phyloP scores from a whole-genome alignment of 805 yeast species.

The Ogataea populi-albae region DNA sequence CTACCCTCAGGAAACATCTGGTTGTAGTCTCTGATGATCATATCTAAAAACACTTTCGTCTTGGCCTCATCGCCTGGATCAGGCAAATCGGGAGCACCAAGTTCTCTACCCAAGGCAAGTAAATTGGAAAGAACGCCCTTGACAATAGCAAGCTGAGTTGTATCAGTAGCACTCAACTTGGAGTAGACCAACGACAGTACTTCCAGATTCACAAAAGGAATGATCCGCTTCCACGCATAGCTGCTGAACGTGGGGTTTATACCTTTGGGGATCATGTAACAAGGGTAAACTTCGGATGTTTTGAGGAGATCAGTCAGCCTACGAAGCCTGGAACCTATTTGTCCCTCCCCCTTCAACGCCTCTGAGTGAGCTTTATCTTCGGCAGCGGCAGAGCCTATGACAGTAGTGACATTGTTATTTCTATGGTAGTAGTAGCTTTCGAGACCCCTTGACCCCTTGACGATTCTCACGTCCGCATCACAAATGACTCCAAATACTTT shows the following conservation, averaged over 20 bases:
- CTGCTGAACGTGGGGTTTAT: constrained; percentile 27
- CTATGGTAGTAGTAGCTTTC: constrained; percentile 18
- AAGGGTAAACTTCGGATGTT: constrained; percentile 25
- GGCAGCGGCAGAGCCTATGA: constrained; percentile 23
- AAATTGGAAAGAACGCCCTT: constrained; percentile 25
- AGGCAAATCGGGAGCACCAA: constrained; percentile 29
- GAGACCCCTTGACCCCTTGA: constrained; percentile 3
- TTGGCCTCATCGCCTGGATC: constrained; percentile 14
- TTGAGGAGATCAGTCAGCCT: constrained; percentile 21
- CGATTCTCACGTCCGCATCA: constrained; percentile 24
- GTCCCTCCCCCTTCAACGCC: constrained; percentile 22
- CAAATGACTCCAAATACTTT: constrained; percentile 23
- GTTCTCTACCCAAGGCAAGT: constrained; percentile 18
- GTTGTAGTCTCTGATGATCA: constrained; percentile 22
- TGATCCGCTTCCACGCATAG: constrained; percentile 29
- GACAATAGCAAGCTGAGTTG: constrained; percentile 8
- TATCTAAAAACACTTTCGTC: constrained; percentile 16
- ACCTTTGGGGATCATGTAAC: constrained; percentile 25
- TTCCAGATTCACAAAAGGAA: constrained; percentile 25
- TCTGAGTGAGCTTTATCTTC: constrained; percentile 6
- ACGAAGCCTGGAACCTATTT: constrained; percentile 18
- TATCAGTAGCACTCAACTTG: constrained; percentile 13
- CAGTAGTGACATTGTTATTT: constrained; percentile 24
- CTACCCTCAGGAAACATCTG: constrained; percentile 18
- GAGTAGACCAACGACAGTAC: constrained; percentile 22